Base-by-base conservation (phyloP, 495 filamentous ascomycete genomes). In the Tetracladium setigerum region DNA sequence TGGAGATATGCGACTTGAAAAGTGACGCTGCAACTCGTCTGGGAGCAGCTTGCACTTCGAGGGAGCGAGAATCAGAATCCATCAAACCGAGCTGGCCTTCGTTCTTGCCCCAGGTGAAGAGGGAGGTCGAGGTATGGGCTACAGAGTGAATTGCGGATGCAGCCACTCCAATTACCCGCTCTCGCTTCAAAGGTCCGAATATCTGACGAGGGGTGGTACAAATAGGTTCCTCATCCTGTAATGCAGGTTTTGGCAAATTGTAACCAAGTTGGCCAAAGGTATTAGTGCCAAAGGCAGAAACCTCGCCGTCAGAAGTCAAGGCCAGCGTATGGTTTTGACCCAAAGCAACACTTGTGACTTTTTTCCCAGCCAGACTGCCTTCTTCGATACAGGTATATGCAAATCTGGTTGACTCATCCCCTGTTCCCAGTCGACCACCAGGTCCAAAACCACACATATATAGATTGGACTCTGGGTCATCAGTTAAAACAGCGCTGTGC, bases 81-180 rank as follows among this genome's bases (percentile, higher is more conserved):
- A 96, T 84, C 36, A 98, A 70, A 4, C 92, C 94, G 38, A 98
- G 76, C 55, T 98, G 92, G 17, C 92, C 92, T 53, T 94, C 80
- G 54, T 97, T 98, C 63, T 92, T 95, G 15, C 92, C 92, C 71
- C 94, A 98, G 4, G 87, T 95, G 60, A 85, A 98, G 5, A 98
- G 68, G 17, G 89, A 87, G 2, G 79, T 74, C 1, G 72, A 69
- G 4, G 87, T 96, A 56, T 92, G 85, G 4, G 87, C 88, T 8
- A 92, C 89, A 0, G 89, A 95, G 62, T 98, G 92, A 14, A 94
- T 82, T 0, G 87, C 73, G 7, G 90, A 96, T n/a, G 90, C 91
- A 2, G 92, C 89, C 38, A 83, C 80, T 9, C 94, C 94, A 24
- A 86, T 58, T 16, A 96, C 77, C 2, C 67, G 58, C 60, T 98